Percentiles rank a stretch among this genome's conserved stretches.
These are phyloP conservation scores for Saccharomycopsis babjevae DNA, from an alignment of 805 yeast species.

Conservation along the genomic window DNA sequence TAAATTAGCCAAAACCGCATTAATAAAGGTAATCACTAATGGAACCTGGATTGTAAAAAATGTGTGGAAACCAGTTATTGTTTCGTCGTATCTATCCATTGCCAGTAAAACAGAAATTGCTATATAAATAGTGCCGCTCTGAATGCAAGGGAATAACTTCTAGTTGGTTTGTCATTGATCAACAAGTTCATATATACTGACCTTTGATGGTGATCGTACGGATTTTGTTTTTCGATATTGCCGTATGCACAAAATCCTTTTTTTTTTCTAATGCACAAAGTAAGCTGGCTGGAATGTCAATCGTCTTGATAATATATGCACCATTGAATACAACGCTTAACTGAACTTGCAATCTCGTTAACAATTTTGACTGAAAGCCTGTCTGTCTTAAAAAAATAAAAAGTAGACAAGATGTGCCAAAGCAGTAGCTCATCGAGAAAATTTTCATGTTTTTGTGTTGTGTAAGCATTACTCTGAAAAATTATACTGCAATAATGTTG, in stretches of 20 bases:
- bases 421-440: background rate
- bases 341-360: no score
- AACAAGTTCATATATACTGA: background rate
- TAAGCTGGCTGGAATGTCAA: background rate
- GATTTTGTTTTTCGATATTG: background rate
- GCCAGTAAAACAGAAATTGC: background rate
- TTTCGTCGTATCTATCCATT: no score
- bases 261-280: background rate
- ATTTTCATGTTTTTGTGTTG: background rate
- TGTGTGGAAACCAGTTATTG: no score
- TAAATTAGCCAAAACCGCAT: no score
- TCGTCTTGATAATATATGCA: background rate
- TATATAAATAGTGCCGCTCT: background rate
- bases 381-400: no score
- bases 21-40: no score
- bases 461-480: background rate
- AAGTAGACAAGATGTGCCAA: no score
- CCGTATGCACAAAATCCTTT: background rate
- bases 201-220: background rate
- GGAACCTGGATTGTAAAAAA: no score
- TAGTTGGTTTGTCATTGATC: background rate
- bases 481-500: background rate
- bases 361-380: no score
- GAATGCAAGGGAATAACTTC: background rate
- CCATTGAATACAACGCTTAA: no score